These are phyloP conservation scores for Ogataea siamensis DNA, from an alignment of 805 yeast genomes.

Conservation along the genomic window DNA sequence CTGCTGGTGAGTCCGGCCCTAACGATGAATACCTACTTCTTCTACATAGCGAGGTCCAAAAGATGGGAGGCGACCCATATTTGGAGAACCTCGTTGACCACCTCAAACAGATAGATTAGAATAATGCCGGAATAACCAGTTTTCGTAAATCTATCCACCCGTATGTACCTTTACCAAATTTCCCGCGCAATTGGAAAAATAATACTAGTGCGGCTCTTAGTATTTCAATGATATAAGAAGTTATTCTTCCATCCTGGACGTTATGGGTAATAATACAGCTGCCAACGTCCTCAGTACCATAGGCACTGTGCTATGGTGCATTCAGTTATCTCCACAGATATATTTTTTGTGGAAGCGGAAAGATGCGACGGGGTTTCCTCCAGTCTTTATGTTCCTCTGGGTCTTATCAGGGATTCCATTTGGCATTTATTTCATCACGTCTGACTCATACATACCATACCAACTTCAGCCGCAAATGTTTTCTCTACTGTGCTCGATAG, in stretches of 20 bases:
- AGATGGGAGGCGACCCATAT: conserved; percentile 42
- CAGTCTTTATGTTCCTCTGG: conserved; percentile 89
- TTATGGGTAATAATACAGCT: conserved; percentile 36
- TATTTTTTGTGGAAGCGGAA: conserved; percentile 65
- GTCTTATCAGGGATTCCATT: conserved; percentile 75
- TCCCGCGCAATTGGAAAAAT: conserved; percentile 8
- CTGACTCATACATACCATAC: conserved; percentile 70
- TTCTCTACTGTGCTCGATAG: conserved; percentile 60
- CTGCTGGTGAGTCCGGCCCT: conserved; percentile 79
- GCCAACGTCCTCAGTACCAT: conserved; percentile 80
- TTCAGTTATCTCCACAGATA: conserved; percentile 81
- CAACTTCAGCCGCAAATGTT: conserved; percentile 87
- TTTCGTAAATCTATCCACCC: no score
- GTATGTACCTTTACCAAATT: no score
- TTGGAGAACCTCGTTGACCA: conserved; percentile 28
- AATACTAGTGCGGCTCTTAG: not conserved
- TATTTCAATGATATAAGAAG: conserved; percentile 15
- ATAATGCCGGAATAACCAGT: no score
- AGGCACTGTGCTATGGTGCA: conserved; percentile 92
- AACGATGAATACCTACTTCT: conserved; percentile 67
- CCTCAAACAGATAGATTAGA: not conserved
- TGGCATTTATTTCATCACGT: conserved; percentile 75
- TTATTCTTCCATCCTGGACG: not conserved
- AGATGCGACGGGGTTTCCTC: conserved; percentile 89
- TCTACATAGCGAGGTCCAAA: conserved; percentile 49